phyloP scores from a whole-genome alignment of 768 basidiomycete genomes.

The Lyophyllum atratum region DNA sequence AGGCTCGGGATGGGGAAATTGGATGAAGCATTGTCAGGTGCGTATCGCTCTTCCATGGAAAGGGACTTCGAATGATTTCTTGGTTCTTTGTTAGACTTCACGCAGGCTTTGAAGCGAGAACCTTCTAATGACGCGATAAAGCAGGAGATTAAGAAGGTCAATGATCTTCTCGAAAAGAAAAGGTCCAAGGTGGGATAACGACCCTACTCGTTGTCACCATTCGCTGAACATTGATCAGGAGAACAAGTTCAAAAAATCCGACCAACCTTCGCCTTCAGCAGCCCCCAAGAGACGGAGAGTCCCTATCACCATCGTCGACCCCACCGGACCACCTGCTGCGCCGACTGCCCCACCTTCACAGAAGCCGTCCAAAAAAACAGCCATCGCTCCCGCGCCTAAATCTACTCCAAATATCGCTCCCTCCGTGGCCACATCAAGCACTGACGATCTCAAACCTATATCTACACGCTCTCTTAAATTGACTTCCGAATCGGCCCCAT shows the following conservation, averaged over 20 bases:
- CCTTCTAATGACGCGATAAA: constrained; percentile 64
- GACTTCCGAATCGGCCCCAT: not conserved
- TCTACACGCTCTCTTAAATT: constrained; percentile 36
- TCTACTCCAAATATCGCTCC: not conserved
- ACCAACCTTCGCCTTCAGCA: not conserved
- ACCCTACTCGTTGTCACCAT: no score
- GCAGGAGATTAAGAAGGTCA: constrained; percentile 60
- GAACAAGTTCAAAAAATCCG: not conserved
- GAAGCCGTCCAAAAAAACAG: not conserved
- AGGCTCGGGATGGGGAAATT: constrained; percentile 54
- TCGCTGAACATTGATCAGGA: not conserved
- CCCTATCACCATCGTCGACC: constrained; percentile 17
- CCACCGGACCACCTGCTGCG: not conserved
- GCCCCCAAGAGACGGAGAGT: constrained; percentile 14
- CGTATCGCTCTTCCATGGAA: not conserved
- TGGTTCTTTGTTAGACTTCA: constrained; percentile 71
- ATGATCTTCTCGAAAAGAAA: constrained; percentile 36
- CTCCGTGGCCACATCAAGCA: not conserved
- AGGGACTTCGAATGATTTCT: not conserved
- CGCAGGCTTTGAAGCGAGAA: constrained; percentile 58
- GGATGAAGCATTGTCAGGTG: constrained; percentile 65
- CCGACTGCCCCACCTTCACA: not conserved
- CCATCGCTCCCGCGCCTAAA: not conserved
- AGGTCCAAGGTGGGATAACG: constrained; percentile 35
- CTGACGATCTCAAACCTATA: constrained; percentile 33